A percentile compares a stretch with the other conserved stretches of the same genome.
These are phyloP conservation scores for Leavenworthia alabamica DNA, from an alignment of 345 rosid species.

Conservation along the genomic window DNA sequence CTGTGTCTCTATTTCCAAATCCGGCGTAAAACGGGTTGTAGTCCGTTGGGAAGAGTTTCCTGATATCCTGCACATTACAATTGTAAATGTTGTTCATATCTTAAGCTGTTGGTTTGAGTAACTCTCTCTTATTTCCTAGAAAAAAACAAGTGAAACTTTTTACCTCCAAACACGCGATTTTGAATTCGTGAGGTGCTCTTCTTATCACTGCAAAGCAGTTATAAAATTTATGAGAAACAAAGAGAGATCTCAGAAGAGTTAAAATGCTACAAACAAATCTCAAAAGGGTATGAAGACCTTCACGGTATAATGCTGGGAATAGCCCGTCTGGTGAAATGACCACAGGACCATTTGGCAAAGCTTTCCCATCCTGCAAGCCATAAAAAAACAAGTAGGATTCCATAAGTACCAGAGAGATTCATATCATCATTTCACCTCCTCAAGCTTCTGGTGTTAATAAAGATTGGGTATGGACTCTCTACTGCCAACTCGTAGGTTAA, in stretches of 20 bases:
- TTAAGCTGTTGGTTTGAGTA: not conserved
- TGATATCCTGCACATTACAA: slow-evolving; percentile 55
- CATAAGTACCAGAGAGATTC: slow-evolving; percentile 4
- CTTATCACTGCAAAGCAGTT: slow-evolving; percentile 57
- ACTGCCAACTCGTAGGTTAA: not conserved
- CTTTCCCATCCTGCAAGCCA: slow-evolving; percentile 69
- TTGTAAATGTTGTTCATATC: not conserved
- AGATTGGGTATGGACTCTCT: not conserved
- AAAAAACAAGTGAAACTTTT: not conserved
- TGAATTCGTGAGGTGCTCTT: slow-evolving; percentile 94
- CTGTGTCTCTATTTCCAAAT: slow-evolving; percentile 87
- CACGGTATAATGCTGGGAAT: slow-evolving; percentile 83
- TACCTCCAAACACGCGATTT: slow-evolving; percentile 93
- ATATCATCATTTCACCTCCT: not conserved
- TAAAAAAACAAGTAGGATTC: not conserved
- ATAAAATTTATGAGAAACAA: not conserved
- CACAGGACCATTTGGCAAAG: slow-evolving; percentile 81
- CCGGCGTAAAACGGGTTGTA: slow-evolving; percentile 94
- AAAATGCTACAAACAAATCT: slow-evolving; percentile 8
- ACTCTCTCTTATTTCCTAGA: not conserved
- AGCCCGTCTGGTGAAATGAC: slow-evolving; percentile 90
- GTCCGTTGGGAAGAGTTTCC: slow-evolving; percentile 75
- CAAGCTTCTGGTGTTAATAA: not conserved
- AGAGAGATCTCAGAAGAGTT: not conserved
- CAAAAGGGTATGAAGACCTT: slow-evolving; percentile 38